Evolutionary conservation across 2,329 filamentous ascomycete genomes (phyloP).

Genomic region (Fusarium poae): DNA sequence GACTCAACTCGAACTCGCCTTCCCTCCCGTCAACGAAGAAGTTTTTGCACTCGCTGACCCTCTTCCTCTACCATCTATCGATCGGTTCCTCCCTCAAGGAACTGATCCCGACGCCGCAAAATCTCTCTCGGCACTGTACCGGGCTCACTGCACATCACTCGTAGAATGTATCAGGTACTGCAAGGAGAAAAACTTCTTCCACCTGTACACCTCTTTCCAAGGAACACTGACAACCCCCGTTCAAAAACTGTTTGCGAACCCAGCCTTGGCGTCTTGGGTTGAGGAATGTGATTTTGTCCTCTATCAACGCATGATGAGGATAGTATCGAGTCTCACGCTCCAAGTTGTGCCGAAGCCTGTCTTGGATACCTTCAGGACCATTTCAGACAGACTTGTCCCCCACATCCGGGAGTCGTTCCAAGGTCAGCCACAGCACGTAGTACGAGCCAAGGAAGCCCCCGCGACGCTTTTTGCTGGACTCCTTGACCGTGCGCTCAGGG

Average conservation of each 20-base stretch:
- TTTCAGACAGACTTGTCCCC: conserved; percentile 82
- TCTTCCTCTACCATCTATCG: conserved; percentile 86
- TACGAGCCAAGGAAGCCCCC: conserved; percentile 87
- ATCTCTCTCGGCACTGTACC: conserved; percentile 87
- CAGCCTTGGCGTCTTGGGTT: conserved; percentile 89
- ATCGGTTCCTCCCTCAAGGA: conserved; percentile 80
- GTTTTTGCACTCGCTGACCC: conserved; percentile 71
- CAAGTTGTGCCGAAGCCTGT: conserved; percentile 92
- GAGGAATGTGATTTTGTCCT: conserved; percentile 95
- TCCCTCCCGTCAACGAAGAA: conserved; percentile 69
- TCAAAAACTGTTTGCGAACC: conserved; percentile 88
- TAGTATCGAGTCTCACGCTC: conserved; percentile 87
- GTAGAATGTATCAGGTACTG: conserved; percentile 96
- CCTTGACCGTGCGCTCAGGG: conserved; percentile 86
- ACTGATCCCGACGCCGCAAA: conserved; percentile 90
- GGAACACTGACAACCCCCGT: conserved; percentile 97
- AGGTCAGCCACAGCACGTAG: conserved; percentile 85
- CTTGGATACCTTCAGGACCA: conserved; percentile 86
- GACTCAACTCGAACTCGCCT: conserved; percentile 70
- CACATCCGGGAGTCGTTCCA: conserved; percentile 90
- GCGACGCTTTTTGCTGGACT: conserved; percentile 90
- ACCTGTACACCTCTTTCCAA: conserved; percentile 93
- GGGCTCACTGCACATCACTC: conserved; percentile 93
- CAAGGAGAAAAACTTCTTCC: conserved; percentile 96
- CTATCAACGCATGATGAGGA: conserved; percentile 97